These are phyloP conservation scores for Chlamydomonas eustigma DNA, from an alignment of 139 green algal species.

Conservation along the genomic window DNA sequence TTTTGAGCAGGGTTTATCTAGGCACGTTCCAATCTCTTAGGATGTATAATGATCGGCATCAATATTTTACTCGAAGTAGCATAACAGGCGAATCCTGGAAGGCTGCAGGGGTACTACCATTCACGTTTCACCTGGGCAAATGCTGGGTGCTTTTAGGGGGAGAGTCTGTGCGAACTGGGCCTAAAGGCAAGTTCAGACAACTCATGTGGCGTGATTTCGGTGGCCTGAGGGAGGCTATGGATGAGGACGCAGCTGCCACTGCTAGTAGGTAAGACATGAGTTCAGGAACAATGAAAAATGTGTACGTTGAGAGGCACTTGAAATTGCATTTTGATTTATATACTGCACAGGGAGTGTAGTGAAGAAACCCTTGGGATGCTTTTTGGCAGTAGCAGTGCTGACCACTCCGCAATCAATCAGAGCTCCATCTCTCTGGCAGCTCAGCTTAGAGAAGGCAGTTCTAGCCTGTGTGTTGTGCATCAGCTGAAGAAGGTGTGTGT, in stretches of 20 bases:
- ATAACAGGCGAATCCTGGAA: too few species aligned
- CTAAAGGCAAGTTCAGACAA: conserved; percentile 3
- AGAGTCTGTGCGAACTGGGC: neutral
- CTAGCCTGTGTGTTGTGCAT: conserved; percentile 7
- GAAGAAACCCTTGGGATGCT: conserved; percentile 15
- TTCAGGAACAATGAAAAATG: too few species aligned
- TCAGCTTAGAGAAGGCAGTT: neutral
- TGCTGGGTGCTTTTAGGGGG: conserved; percentile 10
- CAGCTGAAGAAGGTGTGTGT: neutral
- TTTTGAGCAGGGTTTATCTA: too few species aligned
- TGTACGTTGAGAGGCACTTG: too few species aligned
- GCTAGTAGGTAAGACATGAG: too few species aligned
- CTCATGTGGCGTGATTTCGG: conserved; percentile 3
- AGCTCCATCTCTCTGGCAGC: neutral
- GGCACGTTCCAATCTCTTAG: too few species aligned
- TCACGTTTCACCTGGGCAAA: neutral
- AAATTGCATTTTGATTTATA: too few species aligned
- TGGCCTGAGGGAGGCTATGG: neutral
- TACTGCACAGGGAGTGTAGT: conserved; percentile 14
- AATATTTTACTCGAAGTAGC: too few species aligned
- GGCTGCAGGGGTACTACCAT: conserved; percentile 11
- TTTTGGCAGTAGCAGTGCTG: neutral
- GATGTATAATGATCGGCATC: too few species aligned
- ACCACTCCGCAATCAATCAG: neutral
- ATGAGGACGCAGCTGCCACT: neutral